Base-by-base conservation (phyloP, 306 rosid genomes). In the Fragaria ananassa region DNA sequence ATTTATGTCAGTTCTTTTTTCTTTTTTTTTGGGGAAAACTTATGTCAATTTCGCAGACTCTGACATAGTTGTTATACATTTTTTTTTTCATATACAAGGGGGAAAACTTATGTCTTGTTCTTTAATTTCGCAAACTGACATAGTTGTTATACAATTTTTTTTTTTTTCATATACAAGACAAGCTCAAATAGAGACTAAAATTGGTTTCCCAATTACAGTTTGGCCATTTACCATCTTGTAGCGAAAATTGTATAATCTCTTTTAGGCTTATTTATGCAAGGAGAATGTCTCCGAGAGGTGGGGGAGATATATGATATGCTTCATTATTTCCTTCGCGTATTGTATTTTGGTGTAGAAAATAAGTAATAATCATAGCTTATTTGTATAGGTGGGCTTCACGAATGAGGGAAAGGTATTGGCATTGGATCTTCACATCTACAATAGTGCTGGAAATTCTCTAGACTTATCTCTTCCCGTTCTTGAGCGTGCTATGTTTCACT, bases 401-500 rank as follows among this genome's bases (percentile, higher is more conserved):
- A 95, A 89, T 86, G 93, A 90, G 74, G 97, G 98, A 75, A 90
- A 76, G 82, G 93, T 95, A 71, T 87, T 95, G 53, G 96, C 97
- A 4, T 74, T 95, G 83, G 98, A 92, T 86, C 91, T 95, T 80
- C 86, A 89, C 83, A 82, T 95, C 77, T 92, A 95, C 83, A 95
- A 92, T 88, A 95, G 84, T 81, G 98, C 78, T 68, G 97, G 98
- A 82, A 95, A 95, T 76, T 92, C 98, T 42, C 46, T 90, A 81
- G 98, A 95, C 83, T 81, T 95, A 75, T 95, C 98, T 56, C 93
- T 85, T 81, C 82, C 97, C 11, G 51, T 95, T 68, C 97, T 95
- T 60, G 97, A 95, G 79, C 98, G 98, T 82, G 96, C 98, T 68
- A 90, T 90, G 93, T 90, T 95, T 79, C 97, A 90, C 82, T 89